phyloP scores from a whole-genome alignment of 495 filamentous ascomycete genomes.

The Hypoxylon lenormandii region DNA sequence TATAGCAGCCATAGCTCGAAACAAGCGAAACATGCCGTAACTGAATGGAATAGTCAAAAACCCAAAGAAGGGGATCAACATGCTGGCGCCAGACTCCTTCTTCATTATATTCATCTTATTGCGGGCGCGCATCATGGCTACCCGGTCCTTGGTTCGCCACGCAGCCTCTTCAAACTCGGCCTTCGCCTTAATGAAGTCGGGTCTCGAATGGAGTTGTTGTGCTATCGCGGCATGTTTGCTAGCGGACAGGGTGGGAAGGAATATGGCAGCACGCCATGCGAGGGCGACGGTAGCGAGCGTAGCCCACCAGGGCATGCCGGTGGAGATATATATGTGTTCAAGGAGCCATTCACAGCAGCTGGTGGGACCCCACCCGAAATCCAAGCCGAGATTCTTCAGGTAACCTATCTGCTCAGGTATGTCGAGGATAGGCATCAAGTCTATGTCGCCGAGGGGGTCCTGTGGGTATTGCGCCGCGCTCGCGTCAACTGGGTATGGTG shows the following conservation, averaged over 20 bases:
- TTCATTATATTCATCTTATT: slow-evolving; percentile 64
- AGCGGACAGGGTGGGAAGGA: slow-evolving; percentile 72
- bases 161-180: slow-evolving; percentile 62
- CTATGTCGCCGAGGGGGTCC: slow-evolving; percentile 48
- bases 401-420: slow-evolving; percentile 83
- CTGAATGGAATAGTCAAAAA: slow-evolving; percentile 76
- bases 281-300: slow-evolving; percentile 74
- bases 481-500: slow-evolving; percentile 10
- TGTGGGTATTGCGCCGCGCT: not conserved
- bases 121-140: slow-evolving; percentile 56
- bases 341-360: slow-evolving; percentile 75
- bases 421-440: slow-evolving; percentile 58
- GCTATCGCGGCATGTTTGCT: slow-evolving; percentile 70
- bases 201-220: slow-evolving; percentile 60
- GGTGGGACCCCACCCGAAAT: slow-evolving; percentile 84
- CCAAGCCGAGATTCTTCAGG: slow-evolving; percentile 81
- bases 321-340: slow-evolving; percentile 82
- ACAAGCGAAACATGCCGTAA: slow-evolving; percentile 81
- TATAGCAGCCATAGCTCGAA: slow-evolving; percentile 76
- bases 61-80: slow-evolving; percentile 67
- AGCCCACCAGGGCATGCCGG: slow-evolving; percentile 82
- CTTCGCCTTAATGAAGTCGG: slow-evolving; percentile 64
- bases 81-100: slow-evolving; percentile 64
- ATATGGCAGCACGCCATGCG: slow-evolving; percentile 70
- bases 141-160: slow-evolving; percentile 54